A percentile compares a stretch with the other conserved stretches of the same genome.
Conservation (phyloP, 441 rosid species). For the Corymbia citriodora region DNA sequence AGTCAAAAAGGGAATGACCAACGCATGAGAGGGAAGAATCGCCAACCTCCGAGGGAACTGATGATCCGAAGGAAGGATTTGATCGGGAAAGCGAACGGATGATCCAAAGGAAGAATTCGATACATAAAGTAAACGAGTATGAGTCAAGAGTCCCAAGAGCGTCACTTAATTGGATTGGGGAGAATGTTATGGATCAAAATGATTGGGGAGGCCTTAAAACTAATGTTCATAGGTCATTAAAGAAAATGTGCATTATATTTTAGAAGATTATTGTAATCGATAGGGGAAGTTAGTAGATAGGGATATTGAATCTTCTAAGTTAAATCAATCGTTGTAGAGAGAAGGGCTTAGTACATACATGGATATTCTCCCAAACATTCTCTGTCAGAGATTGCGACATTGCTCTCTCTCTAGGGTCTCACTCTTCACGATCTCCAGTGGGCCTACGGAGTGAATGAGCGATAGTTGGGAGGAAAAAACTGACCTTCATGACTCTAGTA, state of each 20-base stretch:
- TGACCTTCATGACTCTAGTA: not conserved
- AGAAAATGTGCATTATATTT: no score
- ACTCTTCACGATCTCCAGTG: not conserved
- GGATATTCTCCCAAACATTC: not conserved
- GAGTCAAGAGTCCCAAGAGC: rapidly evolving
- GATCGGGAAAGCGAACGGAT: not conserved
- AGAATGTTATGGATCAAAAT: rapidly evolving
- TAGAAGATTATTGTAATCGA: not conserved
- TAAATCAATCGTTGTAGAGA: not conserved
- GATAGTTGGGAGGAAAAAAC: not conserved
- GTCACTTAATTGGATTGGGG: rapidly evolving
- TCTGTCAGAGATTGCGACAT: no score
- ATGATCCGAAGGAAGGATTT: not conserved
- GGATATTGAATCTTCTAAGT: not conserved
- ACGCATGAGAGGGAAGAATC: not conserved
- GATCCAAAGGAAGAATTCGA: rapidly evolving
- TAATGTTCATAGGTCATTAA: no score
- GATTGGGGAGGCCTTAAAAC: rapidly evolving
- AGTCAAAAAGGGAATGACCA: not conserved
- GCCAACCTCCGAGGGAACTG: not conserved
- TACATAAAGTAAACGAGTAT: rapidly evolving
- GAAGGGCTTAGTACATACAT: rapidly evolving
- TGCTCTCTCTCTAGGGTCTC: no score
- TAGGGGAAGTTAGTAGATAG: not conserved
- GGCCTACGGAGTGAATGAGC: not conserved